Evolutionary conservation across 2,329 filamentous ascomycete species (phyloP), one percentile per base, ranked within the genome.

Genomic region (Bimuria novae-zelandiae): DNA sequence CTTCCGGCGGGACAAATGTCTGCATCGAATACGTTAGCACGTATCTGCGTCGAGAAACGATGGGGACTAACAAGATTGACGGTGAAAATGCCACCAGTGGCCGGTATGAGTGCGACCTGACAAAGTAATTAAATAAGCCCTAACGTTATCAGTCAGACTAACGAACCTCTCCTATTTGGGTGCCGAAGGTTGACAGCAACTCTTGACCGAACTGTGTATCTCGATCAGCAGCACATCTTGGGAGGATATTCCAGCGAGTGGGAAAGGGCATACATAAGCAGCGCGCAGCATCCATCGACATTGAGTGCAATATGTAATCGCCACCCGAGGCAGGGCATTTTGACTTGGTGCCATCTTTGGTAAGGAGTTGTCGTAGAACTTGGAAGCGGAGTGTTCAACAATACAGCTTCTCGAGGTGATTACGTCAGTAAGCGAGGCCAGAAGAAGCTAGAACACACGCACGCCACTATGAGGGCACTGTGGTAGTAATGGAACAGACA

Each of bases 271-370:
- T 83, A 93, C 90, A 75, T 94, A 96, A 62, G 90, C 89, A 30
- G 91, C 90, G 55, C 91, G 80, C 10, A 95, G 77, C 84, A 94
- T 90, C 91, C 92, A 96, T 77, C 90, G 89, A 76, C 92, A 97
- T 76, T 96, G 91, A 0, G 90, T 96, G 77, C 92, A 97, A 77
- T 90, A 97, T 62, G 88, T 85, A 67, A 97, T 96, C n/a, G 87
- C 87, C 48, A 97, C 82, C 40, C 91, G 85, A 3, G 92, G 92
- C 10, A 89, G 77, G 7, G 65, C 60, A 7, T 48, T 45, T 54
- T 65, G 60, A 49, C 49, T 59, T 14, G 67, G 65, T 19, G 66
- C 48, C 66, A 70, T 72, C 30, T 17, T 55, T n/a, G 32, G 43
- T 17, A 25, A 53, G 37, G 21, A 35, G 25, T n/a, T 21, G 25